These are phyloP conservation scores for Cymbopogon citratus DNA, from an alignment of 176 grass and related monocot species.

Conservation along the genomic window DNA sequence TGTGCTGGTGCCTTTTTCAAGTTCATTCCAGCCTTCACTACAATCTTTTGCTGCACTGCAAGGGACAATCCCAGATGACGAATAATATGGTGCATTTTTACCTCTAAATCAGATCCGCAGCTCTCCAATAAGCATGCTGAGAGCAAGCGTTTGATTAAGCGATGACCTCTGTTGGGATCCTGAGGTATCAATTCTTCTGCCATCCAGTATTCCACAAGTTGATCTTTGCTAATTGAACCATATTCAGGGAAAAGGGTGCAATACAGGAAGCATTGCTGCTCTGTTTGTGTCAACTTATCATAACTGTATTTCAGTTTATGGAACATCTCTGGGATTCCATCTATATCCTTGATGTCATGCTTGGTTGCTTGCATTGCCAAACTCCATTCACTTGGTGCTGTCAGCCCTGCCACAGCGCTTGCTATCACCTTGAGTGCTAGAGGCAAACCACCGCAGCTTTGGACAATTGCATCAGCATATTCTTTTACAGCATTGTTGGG, in stretches of 20 bases:
- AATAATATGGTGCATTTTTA: conserved; percentile 61
- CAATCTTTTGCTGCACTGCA: conserved; percentile 13
- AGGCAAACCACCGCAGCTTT: conserved; percentile 47
- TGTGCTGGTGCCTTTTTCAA: conserved; percentile 31
- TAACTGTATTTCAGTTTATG: conserved; percentile 45
- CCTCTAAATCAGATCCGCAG: conserved; percentile 19
- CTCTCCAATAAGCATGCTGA: conserved; percentile 43
- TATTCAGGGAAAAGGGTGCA: conserved; percentile 56
- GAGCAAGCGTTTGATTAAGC: conserved; percentile 29
- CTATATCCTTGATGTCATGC: not conserved
- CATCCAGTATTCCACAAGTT: conserved; percentile 59
- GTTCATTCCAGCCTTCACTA: conserved; percentile 35
- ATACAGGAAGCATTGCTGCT: conserved; percentile 50
- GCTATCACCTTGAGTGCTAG: conserved; percentile 52
- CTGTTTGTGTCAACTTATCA: conserved; percentile 17
- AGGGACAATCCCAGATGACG: conserved; percentile 29
- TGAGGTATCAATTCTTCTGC: conserved; percentile 42
- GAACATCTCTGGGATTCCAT: conserved; percentile 42
- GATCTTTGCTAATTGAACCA: conserved; percentile 44
- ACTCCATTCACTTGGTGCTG: conserved; percentile 27
- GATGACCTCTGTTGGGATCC: conserved; percentile 24
- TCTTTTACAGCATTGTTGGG: conserved; percentile 11
- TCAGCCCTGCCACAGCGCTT: conserved; percentile 33
- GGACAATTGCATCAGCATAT: conserved; percentile 23
- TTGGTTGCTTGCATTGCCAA: conserved; percentile 9